Evolutionary conservation across 345 rosid species (phyloP).

Genomic region (Eucalyptus cloeziana): DNA sequence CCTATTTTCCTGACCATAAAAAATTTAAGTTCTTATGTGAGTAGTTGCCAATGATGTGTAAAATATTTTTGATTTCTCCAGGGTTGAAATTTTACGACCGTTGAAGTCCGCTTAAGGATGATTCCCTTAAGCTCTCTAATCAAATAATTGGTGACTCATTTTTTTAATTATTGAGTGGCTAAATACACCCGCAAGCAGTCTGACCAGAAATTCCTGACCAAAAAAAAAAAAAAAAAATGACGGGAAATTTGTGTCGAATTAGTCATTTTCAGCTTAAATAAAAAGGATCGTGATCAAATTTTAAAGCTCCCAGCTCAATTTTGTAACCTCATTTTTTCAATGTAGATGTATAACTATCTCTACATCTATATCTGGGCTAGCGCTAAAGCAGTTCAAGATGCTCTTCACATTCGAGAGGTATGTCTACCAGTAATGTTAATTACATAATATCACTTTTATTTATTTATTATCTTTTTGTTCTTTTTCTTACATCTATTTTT

Average conservation of each 20-base stretch:
- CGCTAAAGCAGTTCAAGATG: slow-evolving; percentile 9
- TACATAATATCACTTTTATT: neutral
- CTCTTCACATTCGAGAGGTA: slow-evolving; percentile 16
- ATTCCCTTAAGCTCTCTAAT: neutral
- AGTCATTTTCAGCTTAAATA: neutral
- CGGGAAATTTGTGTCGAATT: neutral
- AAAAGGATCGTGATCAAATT: neutral
- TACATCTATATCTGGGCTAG: neutral
- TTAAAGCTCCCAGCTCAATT: neutral
- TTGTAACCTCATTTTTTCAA: neutral
- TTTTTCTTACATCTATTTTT: neutral
- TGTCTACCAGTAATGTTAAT: neutral
- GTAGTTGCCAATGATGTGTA: neutral
- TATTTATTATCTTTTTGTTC: neutral
- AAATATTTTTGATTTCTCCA: neutral
- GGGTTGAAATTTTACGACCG: neutral
- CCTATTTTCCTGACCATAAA: neutral
- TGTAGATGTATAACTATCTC: neutral
- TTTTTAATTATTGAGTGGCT: neutral
- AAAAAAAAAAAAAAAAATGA: neutral
- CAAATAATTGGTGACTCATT: neutral
- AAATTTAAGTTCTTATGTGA: neutral
- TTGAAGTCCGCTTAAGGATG: neutral
- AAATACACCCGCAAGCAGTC: neutral
- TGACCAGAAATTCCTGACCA: neutral